Conservation (phyloP, 345 rosid genomes). For the Populus nigra region DNA sequence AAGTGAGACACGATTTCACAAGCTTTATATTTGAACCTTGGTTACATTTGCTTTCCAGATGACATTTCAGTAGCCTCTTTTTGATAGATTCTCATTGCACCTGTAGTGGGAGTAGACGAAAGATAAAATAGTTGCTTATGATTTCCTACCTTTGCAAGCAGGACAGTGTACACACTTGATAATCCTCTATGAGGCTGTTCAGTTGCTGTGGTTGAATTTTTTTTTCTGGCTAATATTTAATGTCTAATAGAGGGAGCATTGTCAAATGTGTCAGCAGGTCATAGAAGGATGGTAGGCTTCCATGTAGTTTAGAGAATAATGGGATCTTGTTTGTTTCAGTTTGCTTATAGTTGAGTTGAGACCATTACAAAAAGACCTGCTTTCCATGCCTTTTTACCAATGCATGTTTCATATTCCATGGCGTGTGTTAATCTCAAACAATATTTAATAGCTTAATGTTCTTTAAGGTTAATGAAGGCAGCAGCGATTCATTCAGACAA, state of each 20-base stretch:
- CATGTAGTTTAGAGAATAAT: not conserved
- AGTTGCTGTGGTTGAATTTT: not conserved
- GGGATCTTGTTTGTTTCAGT: not conserved
- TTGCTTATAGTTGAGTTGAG: not conserved
- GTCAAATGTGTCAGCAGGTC: not conserved
- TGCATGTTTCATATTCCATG: too few relatives aligned
- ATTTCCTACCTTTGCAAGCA: not conserved
- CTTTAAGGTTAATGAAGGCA: constrained; percentile 67
- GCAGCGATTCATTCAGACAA: constrained; percentile 48
- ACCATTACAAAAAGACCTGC: not conserved
- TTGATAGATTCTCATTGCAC: not conserved
- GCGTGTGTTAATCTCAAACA: too few relatives aligned
- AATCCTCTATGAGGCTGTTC: not conserved
- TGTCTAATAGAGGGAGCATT: not conserved
- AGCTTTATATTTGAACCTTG: not conserved
- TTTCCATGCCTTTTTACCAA: too few relatives aligned
- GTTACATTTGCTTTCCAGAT: not conserved
- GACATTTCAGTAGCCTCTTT: not conserved
- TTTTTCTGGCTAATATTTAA: not conserved
- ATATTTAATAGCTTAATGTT: constrained; percentile 3
- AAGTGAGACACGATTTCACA: not conserved
- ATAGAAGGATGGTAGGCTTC: not conserved
- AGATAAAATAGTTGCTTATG: not conserved
- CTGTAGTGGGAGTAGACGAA: not conserved
- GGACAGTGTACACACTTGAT: not conserved